Percentiles rank a stretch among this genome's conserved stretches.
These are phyloP conservation scores for Abrus precatorius DNA, from an alignment of 306 rosid species.

Conservation along the genomic window DNA sequence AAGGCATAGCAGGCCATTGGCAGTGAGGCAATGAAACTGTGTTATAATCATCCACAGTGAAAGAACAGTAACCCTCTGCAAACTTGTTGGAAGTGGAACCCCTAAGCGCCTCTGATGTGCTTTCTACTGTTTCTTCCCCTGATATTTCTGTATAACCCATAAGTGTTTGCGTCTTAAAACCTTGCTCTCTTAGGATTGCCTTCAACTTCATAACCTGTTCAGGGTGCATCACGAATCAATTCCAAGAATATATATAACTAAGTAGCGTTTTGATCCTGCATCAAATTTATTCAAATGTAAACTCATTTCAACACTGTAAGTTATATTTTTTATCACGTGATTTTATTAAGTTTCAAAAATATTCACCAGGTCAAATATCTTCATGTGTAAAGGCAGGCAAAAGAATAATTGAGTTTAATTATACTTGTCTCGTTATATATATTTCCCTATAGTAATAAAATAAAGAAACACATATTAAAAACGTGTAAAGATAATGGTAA, in stretches of 20 bases:
- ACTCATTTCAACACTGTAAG: too few relatives aligned
- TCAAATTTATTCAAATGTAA: too few relatives aligned
- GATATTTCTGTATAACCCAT: constrained; percentile 60
- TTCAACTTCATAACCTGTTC: constrained; percentile 70
- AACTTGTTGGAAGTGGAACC: constrained; percentile 32
- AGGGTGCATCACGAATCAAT: too few relatives aligned
- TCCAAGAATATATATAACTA: too few relatives aligned
- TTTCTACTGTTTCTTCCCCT: constrained; percentile 71
- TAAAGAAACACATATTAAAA: background rate
- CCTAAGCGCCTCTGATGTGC: constrained; percentile 54
- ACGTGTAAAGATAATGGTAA: too few relatives aligned
- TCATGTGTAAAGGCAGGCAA: background rate
- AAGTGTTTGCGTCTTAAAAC: constrained; percentile 56
- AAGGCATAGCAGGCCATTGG: constrained; percentile 60
- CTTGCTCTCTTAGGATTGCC: constrained; percentile 66
- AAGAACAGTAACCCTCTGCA: constrained; percentile 54
- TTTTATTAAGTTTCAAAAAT: too few relatives aligned
- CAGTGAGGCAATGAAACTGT: constrained; percentile 54
- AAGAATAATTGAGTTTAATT: background rate
- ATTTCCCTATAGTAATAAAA: background rate
- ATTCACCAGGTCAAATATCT: background rate
- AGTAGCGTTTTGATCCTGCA: too few relatives aligned
- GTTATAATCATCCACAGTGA: constrained; percentile 68
- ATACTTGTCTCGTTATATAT: background rate
- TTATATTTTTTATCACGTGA: too few relatives aligned